These are phyloP conservation scores for Russula ochroleuca DNA, from an alignment of 768 basidiomycete species.

Conservation along the genomic window DNA sequence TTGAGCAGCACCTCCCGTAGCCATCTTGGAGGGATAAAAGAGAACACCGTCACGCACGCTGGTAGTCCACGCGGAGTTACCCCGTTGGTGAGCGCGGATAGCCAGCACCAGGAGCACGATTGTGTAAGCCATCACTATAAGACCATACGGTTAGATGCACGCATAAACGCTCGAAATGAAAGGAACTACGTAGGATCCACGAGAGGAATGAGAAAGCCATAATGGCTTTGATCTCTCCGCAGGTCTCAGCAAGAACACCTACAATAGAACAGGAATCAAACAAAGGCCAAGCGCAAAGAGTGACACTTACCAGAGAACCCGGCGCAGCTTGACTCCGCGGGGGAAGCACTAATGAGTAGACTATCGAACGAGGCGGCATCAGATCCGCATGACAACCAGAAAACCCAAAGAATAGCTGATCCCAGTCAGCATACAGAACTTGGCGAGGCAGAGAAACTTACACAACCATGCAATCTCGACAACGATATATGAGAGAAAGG, in stretches of 20 bases:
- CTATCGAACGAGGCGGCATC: conserved; percentile 28
- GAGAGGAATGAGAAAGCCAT: conserved; percentile 38
- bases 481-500: conserved; percentile 39
- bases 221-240: conserved; percentile 34
- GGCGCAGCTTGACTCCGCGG: conserved; percentile 6
- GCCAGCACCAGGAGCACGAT: conserved; percentile 30
- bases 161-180: not conserved
- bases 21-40: not conserved
- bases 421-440: not conserved
- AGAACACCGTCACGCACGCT: conserved; percentile 35
- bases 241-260: conserved; percentile 10
- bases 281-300: not conserved
- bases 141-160: conserved; percentile 4
- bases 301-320: conserved; percentile 17
- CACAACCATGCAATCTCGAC: conserved; percentile 39
- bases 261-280: not conserved
- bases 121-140: conserved; percentile 36
- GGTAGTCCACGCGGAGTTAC: conserved; percentile 35
- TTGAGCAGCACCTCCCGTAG: not conserved
- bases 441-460: conserved; percentile 28
- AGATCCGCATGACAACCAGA: conserved; percentile 41
- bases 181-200: conserved; percentile 35
- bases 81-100: conserved; percentile 32
- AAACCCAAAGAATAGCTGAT: conserved; percentile 36
- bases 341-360: not conserved